A percentile compares a stretch with the other conserved stretches of the same genome.
phyloP scores from a whole-genome alignment of 1,139 yeast genomes.

The Geotrichum klebahnii region DNA sequence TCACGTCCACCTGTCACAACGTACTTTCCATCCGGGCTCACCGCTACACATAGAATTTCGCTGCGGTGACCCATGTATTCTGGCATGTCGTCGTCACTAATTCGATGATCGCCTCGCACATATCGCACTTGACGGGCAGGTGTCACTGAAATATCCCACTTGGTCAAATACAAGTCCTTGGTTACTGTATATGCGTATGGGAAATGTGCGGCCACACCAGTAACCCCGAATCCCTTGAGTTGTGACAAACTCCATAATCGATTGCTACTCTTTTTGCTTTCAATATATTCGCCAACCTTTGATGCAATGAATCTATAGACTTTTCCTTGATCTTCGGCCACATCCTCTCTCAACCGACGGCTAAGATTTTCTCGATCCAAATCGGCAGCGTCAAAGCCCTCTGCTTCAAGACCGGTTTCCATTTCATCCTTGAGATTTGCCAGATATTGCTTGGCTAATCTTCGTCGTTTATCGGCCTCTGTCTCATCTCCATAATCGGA shows the following conservation, averaged over 20 bases:
- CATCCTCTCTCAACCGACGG: constrained; percentile 77
- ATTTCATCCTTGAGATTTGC: constrained; percentile 58
- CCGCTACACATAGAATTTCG: constrained; percentile 73
- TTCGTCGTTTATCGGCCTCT: constrained; percentile 89
- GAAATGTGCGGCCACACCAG: constrained; percentile 47
- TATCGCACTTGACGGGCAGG: constrained; percentile 60
- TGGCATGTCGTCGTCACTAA: constrained; percentile 36
- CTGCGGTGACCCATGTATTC: constrained; percentile 62
- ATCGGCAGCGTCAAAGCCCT: constrained; percentile 86
- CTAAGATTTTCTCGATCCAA: constrained; percentile 82
- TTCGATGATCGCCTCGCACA: constrained; percentile 58
- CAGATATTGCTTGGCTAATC: constrained; percentile 88
- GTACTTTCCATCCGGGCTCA: constrained; percentile 79
- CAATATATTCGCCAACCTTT: constrained; percentile 21
- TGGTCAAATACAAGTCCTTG: constrained; percentile 74
- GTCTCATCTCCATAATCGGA: constrained; percentile 57
- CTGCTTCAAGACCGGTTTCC: constrained; percentile 41
- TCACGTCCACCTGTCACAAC: constrained; percentile 91
- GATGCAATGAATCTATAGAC: constrained; percentile 65
- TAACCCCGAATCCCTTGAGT: constrained; percentile 32
- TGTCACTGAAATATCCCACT: constrained; percentile 58
- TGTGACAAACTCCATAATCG: constrained; percentile 22
- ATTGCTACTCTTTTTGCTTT: constrained; percentile 2
- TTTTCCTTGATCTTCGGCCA: constrained; percentile 82
- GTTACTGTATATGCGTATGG: constrained; percentile 77